These are phyloP conservation scores for Polytolypa hystricis DNA, from an alignment of 2,329 filamentous ascomycete genomes.

Conservation along the genomic window DNA sequence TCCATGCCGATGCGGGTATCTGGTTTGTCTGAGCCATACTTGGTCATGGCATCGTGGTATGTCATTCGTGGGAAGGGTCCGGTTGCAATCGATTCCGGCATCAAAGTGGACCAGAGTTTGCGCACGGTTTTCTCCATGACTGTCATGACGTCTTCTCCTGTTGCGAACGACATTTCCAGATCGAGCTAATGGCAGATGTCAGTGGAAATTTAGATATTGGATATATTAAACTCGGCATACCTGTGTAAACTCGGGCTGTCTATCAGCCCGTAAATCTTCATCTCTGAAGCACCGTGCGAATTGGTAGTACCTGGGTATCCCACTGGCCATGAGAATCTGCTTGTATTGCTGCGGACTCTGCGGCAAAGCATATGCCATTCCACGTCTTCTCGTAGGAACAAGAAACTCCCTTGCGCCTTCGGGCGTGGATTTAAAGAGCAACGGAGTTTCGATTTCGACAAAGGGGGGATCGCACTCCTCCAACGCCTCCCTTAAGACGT, in stretches of 20 bases:
- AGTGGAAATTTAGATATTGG: not conserved
- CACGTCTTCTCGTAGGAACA: constrained; percentile 69
- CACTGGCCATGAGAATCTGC: constrained; percentile 90
- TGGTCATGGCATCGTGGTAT: constrained; percentile 67
- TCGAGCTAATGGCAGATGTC: constrained; percentile 51
- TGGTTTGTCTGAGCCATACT: constrained; percentile 84
- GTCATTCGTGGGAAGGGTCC: constrained; percentile 48
- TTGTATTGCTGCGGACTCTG: constrained; percentile 99
- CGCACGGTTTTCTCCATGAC: constrained; percentile 42
- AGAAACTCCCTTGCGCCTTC: constrained; percentile 93
- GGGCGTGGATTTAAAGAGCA: constrained; percentile 94
- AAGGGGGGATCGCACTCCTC: constrained; percentile 45
- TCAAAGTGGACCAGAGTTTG: constrained; percentile 43
- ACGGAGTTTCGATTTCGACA: constrained; percentile 76
- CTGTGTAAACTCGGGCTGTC: constrained; percentile 95
- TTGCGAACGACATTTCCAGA: constrained; percentile 83
- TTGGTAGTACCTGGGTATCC: constrained; percentile 74
- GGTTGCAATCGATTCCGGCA: constrained; percentile 32
- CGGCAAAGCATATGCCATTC: constrained; percentile 76
- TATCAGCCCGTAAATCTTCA: constrained; percentile 81
- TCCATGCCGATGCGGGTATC: constrained; percentile 65
- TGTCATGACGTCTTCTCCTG: constrained; percentile 57
- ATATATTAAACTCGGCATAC: constrained; percentile 29
- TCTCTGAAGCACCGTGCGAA: constrained; percentile 93
- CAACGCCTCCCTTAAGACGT: constrained; percentile 45